These are phyloP conservation scores for Rhizoctonia solani DNA, from an alignment of 1,284 basidiomycete genomes.

Conservation along the genomic window DNA sequence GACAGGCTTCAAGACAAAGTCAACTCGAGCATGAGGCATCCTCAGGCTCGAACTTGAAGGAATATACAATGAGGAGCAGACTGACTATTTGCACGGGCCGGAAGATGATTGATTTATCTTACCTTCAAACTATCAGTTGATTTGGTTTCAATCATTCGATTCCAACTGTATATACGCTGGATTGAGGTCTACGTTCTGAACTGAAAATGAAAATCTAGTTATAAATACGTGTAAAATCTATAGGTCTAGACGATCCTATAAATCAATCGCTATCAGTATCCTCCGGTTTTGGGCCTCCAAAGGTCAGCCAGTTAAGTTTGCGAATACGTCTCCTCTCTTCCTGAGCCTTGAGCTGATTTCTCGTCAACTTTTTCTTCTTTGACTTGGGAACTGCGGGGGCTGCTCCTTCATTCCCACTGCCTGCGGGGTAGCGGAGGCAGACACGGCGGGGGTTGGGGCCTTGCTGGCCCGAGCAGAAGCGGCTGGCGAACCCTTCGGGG, in stretches of 20 bases:
- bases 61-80: too few relatives aligned
- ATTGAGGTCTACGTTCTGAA: background rate
- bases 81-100: too few relatives aligned
- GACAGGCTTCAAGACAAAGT: constrained; percentile 35
- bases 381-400: constrained; percentile 50
- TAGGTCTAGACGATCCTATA: background rate
- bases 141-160: background rate
- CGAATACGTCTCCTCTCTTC: constrained; percentile 79
- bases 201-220: constrained; percentile 24
- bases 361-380: constrained; percentile 90
- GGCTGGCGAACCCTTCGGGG: constrained; percentile 39
- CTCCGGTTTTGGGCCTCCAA: constrained; percentile 78
- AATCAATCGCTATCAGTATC: constrained; percentile 71
- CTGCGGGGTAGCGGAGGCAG: constrained; percentile 69
- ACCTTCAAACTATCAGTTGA: too few relatives aligned
- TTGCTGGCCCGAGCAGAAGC: constrained; percentile 42
- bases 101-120: too few relatives aligned
- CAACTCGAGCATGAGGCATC: too few relatives aligned
- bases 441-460: constrained; percentile 65
- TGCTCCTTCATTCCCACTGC: constrained; percentile 69
- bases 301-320: constrained; percentile 82
- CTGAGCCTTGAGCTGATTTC: constrained; percentile 87
- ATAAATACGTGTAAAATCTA: constrained; percentile 16
- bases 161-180: constrained; percentile 2
- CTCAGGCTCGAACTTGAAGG: background rate